These are phyloP conservation scores for Backusella mclennaniae DNA, from an alignment of 192 early-diverging fungal genomes.

Conservation along the genomic window DNA sequence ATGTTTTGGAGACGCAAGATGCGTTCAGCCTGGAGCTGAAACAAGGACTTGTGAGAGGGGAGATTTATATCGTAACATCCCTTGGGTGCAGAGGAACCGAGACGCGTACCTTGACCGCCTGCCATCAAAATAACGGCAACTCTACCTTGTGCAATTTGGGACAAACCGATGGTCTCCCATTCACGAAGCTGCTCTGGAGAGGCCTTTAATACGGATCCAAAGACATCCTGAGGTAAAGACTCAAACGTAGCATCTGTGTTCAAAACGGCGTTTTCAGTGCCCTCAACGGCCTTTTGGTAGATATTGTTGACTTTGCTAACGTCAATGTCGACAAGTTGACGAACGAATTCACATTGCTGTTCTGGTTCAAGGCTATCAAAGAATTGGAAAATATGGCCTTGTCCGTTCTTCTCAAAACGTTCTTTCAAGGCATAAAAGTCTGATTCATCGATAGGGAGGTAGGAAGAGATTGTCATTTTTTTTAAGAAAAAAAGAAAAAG, in stretches of 20 bases:
- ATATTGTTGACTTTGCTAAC: constrained; percentile 79
- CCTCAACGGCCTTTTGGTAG: constrained; percentile 71
- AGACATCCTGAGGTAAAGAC: constrained; percentile 73
- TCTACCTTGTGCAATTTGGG: constrained; percentile 80
- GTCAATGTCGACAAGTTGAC: constrained; percentile 73
- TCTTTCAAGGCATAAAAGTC: constrained; percentile 51
- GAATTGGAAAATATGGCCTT: constrained; percentile 87
- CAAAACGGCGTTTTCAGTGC: constrained; percentile 38
- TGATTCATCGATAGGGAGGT: constrained; percentile 24
- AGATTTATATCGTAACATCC: constrained; percentile 95
- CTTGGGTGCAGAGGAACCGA: constrained; percentile 82
- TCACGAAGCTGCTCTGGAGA: constrained; percentile 49
- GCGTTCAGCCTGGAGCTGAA: constrained; percentile 94
- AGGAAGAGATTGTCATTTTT: constrained; percentile 21
- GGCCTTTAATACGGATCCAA: constrained; percentile 62
- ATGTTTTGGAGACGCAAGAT: constrained; percentile 82
- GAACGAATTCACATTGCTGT: constrained; percentile 56
- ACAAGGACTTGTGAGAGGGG: constrained; percentile 86
- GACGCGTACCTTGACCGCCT: constrained; percentile 84
- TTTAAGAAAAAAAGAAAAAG: background rate
- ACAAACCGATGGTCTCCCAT: constrained; percentile 77
- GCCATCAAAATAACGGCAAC: constrained; percentile 95
- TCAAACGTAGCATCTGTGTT: constrained; percentile 48
- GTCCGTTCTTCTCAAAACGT: constrained; percentile 68
- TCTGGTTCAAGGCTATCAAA: constrained; percentile 64